phyloP scores from a whole-genome alignment of 495 filamentous ascomycete species.

The Sphaerosporella brunnea region DNA sequence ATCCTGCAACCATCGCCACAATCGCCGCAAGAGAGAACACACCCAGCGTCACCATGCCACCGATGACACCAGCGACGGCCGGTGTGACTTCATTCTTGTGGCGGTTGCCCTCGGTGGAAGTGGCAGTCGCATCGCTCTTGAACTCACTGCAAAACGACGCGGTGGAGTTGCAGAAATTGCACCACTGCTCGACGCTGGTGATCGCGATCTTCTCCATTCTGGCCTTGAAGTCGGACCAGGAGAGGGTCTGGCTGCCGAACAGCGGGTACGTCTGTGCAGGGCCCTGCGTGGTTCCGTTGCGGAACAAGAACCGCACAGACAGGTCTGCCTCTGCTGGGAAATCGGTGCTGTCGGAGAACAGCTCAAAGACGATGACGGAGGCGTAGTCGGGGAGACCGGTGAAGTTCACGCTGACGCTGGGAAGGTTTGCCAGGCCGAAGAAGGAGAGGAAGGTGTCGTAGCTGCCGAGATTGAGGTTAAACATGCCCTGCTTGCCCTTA shows the following conservation, averaged over 20 bases:
- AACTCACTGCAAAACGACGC: slow-evolving; percentile 38
- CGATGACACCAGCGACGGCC: slow-evolving; percentile 40
- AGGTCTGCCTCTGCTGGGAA: slow-evolving; percentile 42
- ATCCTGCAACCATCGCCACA: slow-evolving; percentile 13
- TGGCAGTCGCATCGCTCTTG: slow-evolving; percentile 1
- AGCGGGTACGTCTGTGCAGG: slow-evolving; percentile 43
- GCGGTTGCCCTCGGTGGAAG: not conserved
- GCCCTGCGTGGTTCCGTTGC: slow-evolving; percentile 49
- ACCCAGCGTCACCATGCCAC: slow-evolving; percentile 32
- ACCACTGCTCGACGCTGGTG: slow-evolving; percentile 46
- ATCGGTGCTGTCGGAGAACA: slow-evolving; percentile 31
- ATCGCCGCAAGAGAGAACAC: slow-evolving; percentile 24
- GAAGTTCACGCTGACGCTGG: slow-evolving; percentile 41
- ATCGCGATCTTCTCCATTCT: slow-evolving; percentile 46
- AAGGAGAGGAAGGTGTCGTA: slow-evolving; percentile 58
- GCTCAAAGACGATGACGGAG: slow-evolving; percentile 52
- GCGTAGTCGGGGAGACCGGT: slow-evolving; percentile 52
- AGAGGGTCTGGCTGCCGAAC: slow-evolving; percentile 39
- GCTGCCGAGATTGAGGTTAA: slow-evolving; percentile 51
- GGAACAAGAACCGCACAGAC: slow-evolving; percentile 57
- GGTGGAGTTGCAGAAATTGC: slow-evolving; percentile 43
- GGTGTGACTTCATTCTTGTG: slow-evolving; percentile 26
- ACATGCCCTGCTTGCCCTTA: slow-evolving; percentile 34
- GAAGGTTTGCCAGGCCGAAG: slow-evolving; percentile 49
- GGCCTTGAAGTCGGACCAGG: slow-evolving; percentile 44